phyloP scores from a whole-genome alignment of 805 yeast genomes.

The Candida nanaspora region DNA sequence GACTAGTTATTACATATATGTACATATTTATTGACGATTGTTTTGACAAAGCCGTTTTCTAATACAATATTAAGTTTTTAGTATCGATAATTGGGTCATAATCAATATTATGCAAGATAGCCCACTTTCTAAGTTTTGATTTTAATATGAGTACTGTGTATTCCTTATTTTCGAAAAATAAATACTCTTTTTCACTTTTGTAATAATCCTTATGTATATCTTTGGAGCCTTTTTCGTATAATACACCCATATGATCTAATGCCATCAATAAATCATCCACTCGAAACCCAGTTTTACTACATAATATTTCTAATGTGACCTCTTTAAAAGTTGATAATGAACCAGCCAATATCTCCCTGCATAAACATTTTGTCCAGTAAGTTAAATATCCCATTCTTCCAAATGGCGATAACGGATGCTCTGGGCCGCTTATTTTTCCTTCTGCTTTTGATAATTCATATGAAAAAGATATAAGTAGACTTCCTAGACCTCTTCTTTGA shows the following conservation, averaged over 20 bases:
- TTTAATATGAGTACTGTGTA: conserved; percentile 19
- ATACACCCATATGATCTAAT: conserved; percentile 45
- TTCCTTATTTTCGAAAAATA: conserved; percentile 16
- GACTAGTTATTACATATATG: not conserved
- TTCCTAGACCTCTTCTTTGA: conserved; percentile 73
- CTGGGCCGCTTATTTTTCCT: conserved; percentile 76
- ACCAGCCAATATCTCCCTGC: conserved; percentile 37
- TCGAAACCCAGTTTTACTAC: conserved; percentile 57
- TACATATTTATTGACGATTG: no score
- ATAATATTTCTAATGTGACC: conserved; percentile 41
- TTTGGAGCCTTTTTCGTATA: conserved; percentile 24
- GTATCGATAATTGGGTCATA: conserved; percentile 11
- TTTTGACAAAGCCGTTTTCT: conserved; percentile 6
- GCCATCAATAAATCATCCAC: conserved; percentile 54
- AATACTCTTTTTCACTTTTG: conserved; percentile 11
- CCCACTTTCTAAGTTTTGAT: conserved; percentile 21
- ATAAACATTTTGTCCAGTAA: conserved; percentile 64
- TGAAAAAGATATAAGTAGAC: conserved; percentile 74
- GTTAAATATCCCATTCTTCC: conserved; percentile 67
- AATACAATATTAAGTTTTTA: conserved; percentile 19
- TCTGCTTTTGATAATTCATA: conserved; percentile 67
- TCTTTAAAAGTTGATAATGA: conserved; percentile 19
- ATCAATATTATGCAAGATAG: conserved; percentile 14
- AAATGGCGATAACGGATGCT: conserved; percentile 77
- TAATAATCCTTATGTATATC: conserved; percentile 22